Evolutionary conservation across 2,329 filamentous ascomycete genomes (phyloP), one percentile per base, ranked within the genome.

Genomic region (Scedosporium apiospermum): DNA sequence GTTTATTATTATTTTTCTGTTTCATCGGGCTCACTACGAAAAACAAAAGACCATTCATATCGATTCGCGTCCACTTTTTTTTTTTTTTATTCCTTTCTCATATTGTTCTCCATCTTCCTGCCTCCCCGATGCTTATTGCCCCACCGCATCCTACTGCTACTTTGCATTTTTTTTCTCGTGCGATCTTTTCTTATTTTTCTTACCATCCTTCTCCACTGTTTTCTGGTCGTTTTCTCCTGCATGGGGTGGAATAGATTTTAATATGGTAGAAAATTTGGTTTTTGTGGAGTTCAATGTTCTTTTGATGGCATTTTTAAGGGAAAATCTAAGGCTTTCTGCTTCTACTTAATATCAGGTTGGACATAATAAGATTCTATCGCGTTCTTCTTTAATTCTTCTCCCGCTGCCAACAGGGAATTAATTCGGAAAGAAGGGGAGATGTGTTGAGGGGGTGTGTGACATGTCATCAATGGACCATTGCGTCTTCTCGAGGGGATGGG

Each of bases 211-310:
- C 23, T 23, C 18, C 51, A 27, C 23, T 14, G 51, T 55, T 27
- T 34, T 34, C 51, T 23, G 23, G 18, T 55, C 18, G 26, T 58
- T 27, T 38, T 58, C 27, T 58, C 55, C 12, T 27, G 51, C 51
- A 55, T 27, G 18, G 18, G 51, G 23, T 18, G 51, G 21, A 55
- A 23, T 55, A 55, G 51, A 55, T 55, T 55, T 38, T 55, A 55
- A 55, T 51, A 51, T 51, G 27, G 27, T 46, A 42, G 41, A 49
- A 49, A 27, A 10, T 30, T 60, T 30, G 14, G 41, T 14, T 27
- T 26, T 60, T 30, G 58, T 49, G 41, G 10, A 46, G 16, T 60
- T 49, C 41, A 60, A 60, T 60, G 58, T 60, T 49, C 41, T 60
- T 60, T 60, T 51, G 58, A 49, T 6, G 12, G 12, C 14, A 7